A percentile compares a stretch with the other conserved stretches of the same genome.
Conservation (phyloP, 2,329 filamentous ascomycete species). For the Grosmannia serpens region DNA sequence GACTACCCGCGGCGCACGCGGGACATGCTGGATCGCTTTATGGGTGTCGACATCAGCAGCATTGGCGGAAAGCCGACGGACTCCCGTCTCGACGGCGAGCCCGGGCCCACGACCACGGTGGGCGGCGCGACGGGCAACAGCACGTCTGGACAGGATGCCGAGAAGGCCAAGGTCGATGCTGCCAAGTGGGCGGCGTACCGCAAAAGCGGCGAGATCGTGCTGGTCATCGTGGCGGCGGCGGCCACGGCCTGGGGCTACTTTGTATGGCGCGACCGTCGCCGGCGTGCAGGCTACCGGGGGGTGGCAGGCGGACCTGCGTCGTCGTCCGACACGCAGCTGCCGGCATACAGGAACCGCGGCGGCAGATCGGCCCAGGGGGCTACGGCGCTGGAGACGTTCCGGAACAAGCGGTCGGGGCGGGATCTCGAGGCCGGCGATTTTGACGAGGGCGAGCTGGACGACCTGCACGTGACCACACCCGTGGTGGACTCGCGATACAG, state of each 20-base stretch:
- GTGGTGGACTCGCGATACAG: conserved; percentile 39
- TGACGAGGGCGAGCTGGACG: conserved; percentile 54
- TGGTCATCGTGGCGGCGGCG: conserved; percentile 68
- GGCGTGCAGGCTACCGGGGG: conserved; percentile 37
- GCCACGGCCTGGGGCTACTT: conserved; percentile 65
- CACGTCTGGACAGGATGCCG: conserved; percentile 34
- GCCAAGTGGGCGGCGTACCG: conserved; percentile 85
- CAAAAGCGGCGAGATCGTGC: conserved; percentile 73
- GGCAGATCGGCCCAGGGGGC: conserved; percentile 14
- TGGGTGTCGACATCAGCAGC: conserved; percentile 79
- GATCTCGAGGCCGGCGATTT: conserved; percentile 55
- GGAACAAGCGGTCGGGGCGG: conserved; percentile 29
- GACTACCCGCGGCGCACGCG: conserved; percentile 76
- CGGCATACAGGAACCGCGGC: conserved; percentile 10
- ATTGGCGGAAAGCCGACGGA: conserved; percentile 75
- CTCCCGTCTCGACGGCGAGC: conserved; percentile 75
- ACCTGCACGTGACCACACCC: conserved; percentile 42
- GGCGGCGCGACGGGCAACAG: conserved; percentile 65
- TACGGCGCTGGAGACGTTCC: conserved; percentile 33
- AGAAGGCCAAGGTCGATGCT: conserved; percentile 63
- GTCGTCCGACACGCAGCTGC: conserved; percentile 11
- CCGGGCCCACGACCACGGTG: conserved; percentile 65
- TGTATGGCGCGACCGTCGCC: conserved; percentile 51
- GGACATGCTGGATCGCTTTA: conserved; percentile 96
- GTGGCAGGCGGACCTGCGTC: conserved; percentile 28